Evolutionary conservation across 305 asterid genomes (phyloP).

Genomic region (Euphrasia arctica): DNA sequence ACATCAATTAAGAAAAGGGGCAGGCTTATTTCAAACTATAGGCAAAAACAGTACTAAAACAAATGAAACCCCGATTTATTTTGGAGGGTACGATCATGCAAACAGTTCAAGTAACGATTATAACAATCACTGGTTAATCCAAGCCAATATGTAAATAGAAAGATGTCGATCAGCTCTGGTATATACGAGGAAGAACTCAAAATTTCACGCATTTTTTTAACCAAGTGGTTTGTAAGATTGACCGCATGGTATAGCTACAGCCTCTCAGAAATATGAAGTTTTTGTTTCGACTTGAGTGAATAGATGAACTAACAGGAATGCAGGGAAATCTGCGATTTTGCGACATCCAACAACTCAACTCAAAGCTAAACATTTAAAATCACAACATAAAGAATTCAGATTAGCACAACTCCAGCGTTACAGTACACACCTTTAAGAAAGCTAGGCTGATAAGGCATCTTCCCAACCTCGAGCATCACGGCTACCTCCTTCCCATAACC

Average conservation of each 20-base stretch:
- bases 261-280: background rate
- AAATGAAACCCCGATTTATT: background rate
- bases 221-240: slow-evolving; percentile 7
- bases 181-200: background rate
- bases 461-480: slow-evolving; percentile 90
- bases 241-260: background rate
- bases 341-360: slow-evolving; percentile 1
- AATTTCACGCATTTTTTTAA: background rate
- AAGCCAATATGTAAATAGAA: slow-evolving; percentile 13
- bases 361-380: background rate
- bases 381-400: too few relatives aligned
- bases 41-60: background rate
- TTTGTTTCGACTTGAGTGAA: background rate
- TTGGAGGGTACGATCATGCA: slow-evolving; percentile 6
- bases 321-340: slow-evolving; percentile 1
- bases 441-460: slow-evolving; percentile 82
- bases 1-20: background rate
- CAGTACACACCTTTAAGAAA: slow-evolving; percentile 54
- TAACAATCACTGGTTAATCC: slow-evolving; percentile 2
- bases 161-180: background rate
- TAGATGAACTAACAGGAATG: background rate
- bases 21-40: background rate
- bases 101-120: background rate
- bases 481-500: slow-evolving; percentile 88
- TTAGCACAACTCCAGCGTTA: too few relatives aligned